Percentiles rank a stretch among this genome's conserved stretches.
Conservation (phyloP, 768 basidiomycete species). For the Suillus alpinus region DNA sequence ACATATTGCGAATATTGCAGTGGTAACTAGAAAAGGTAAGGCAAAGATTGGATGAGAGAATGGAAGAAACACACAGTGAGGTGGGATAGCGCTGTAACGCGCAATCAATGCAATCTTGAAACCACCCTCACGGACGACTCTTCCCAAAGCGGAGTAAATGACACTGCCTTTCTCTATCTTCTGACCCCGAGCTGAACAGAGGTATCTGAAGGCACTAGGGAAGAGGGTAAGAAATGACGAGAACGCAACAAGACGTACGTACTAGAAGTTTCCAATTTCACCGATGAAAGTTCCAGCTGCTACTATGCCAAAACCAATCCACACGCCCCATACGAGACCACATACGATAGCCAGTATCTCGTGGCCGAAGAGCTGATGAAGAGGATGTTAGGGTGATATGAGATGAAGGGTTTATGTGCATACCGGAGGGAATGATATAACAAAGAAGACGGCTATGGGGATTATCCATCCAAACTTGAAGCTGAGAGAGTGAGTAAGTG, state of each 20-base stretch:
- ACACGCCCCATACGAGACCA: conserved; percentile 88
- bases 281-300: conserved; percentile 80
- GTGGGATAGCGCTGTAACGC: conserved; percentile 80
- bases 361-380: conserved; percentile 78
- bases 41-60: neutral
- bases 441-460: conserved; percentile 77
- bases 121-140: conserved; percentile 81
- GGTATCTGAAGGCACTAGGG: conserved; percentile 76
- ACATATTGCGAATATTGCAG: conserved; percentile 84
- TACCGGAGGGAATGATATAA: conserved; percentile 85
- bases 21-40: conserved; percentile 57
- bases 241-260: conserved; percentile 25
- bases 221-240: conserved; percentile 11
- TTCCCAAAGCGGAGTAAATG: conserved; percentile 58
- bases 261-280: conserved; percentile 89
- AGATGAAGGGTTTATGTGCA: conserved; percentile 14
- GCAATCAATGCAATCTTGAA: conserved; percentile 80
- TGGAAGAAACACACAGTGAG: conserved; percentile 58
- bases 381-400: neutral
- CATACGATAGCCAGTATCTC: conserved; percentile 88
- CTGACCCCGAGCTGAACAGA: conserved; percentile 70
- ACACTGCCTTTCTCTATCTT: conserved; percentile 63
- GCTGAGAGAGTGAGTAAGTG: conserved; percentile 28
- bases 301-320: conserved; percentile 85
- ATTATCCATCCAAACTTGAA: conserved; percentile 66